These are phyloP conservation scores for Microbotryum violaceum DNA, from an alignment of 1,284 basidiomycete genomes.

Conservation along the genomic window DNA sequence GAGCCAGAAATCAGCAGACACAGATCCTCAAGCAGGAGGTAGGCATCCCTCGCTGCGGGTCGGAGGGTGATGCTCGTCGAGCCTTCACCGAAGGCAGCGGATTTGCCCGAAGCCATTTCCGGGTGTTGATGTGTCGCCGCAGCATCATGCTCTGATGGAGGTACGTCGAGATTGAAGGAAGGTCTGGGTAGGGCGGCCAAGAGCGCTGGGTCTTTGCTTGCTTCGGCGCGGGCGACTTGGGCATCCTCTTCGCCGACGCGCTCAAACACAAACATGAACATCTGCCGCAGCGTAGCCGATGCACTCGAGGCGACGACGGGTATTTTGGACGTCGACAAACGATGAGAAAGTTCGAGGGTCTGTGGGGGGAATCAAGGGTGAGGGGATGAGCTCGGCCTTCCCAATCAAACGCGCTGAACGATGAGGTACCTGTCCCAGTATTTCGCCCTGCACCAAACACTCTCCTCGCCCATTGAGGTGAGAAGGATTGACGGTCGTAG, in stretches of 20 bases:
- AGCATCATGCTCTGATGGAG: conserved; percentile 17
- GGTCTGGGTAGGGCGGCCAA: conserved; percentile 13
- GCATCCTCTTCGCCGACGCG: conserved; percentile 67
- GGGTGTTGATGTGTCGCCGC: neutral
- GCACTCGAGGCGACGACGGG: conserved; percentile 95
- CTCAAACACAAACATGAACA: conserved; percentile 97
- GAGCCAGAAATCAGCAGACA: conserved; percentile 64
- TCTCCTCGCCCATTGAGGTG: neutral
- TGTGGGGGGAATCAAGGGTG: conserved; percentile 36
- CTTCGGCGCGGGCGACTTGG: conserved; percentile 10
- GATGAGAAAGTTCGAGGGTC: conserved; percentile 87
- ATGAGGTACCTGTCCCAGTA: conserved; percentile 65
- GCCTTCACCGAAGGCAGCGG: neutral
- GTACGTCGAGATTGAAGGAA: conserved; percentile 28
- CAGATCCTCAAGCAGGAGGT: conserved; percentile 78
- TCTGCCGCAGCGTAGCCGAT: conserved; percentile 87
- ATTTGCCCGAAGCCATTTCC: neutral
- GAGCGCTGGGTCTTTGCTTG: conserved; percentile 4
- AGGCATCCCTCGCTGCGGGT: conserved; percentile 78
- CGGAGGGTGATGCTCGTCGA: conserved; percentile 56
- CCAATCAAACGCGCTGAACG: neutral
- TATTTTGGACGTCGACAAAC: conserved; percentile 86
- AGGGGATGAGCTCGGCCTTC: conserved; percentile 11
- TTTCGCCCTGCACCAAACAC: conserved; percentile 61
- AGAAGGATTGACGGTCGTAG: conserved; percentile 46